Evolutionary conservation across 176 grass and related monocot genomes (phyloP).

Genomic region (Rhynchospora breviuscula): DNA sequence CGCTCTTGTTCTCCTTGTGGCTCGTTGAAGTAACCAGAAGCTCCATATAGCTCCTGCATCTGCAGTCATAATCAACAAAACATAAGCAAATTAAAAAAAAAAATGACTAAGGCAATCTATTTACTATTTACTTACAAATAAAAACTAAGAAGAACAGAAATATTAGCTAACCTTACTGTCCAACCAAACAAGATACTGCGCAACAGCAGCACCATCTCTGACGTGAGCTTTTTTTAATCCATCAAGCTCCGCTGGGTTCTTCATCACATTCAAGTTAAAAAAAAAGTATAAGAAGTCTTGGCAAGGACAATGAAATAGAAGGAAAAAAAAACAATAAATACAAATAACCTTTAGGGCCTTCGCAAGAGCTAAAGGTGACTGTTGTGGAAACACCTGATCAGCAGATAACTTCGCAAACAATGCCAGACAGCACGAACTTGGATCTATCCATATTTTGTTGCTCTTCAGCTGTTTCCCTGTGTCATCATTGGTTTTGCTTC

Average conservation of each 20-base stretch:
- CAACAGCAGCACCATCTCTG: constrained; percentile 90
- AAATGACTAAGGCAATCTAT: background rate
- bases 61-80: constrained; percentile 29
- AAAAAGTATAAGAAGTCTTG: constrained; percentile 17
- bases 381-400: constrained; percentile 57
- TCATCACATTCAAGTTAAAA: constrained; percentile 30
- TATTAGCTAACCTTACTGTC: constrained; percentile 67
- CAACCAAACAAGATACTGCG: constrained; percentile 86
- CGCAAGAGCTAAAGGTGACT: constrained; percentile 89
- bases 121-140: background rate
- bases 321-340: constrained; percentile 17
- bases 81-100: background rate
- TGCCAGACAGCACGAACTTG: constrained; percentile 72
- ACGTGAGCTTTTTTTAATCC: constrained; percentile 90
- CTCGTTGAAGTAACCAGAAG: constrained; percentile 95
- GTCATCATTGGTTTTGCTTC: constrained; percentile 10
- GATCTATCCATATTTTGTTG: constrained; percentile 79
- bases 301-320: background rate
- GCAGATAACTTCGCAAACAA: constrained; percentile 54
- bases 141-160: constrained; percentile 8
- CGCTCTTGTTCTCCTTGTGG: constrained; percentile 49
- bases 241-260: constrained; percentile 79
- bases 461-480: constrained; percentile 27
- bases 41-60: constrained; percentile 90
- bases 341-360: constrained; percentile 84